A percentile compares a stretch with the other conserved stretches of the same genome.
These are phyloP conservation scores for Phyllosticta paracitricarpa DNA, from an alignment of 2,329 filamentous ascomycete species.

Conservation along the genomic window DNA sequence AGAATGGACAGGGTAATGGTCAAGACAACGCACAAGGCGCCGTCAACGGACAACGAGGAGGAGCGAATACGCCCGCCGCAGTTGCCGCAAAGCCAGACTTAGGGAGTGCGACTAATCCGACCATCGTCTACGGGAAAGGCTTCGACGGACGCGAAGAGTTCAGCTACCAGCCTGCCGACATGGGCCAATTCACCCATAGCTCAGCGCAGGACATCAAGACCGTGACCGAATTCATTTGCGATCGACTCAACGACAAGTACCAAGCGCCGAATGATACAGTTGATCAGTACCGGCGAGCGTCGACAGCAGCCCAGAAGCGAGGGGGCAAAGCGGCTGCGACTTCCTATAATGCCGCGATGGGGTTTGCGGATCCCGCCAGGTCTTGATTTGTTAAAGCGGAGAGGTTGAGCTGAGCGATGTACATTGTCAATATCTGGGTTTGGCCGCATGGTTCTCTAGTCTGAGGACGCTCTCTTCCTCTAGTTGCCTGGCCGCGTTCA, in stretches of 20 bases:
- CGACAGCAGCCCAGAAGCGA: conserved; percentile 15
- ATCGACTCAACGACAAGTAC: conserved; percentile 28
- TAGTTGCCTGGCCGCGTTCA: neutral
- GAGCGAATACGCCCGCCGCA: neutral
- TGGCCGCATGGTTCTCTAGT: neutral
- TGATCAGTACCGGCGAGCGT: conserved; percentile 16
- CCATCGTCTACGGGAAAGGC: conserved; percentile 40
- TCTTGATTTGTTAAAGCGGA: neutral
- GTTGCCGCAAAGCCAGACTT: conserved; percentile 24
- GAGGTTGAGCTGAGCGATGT: neutral
- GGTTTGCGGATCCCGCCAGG: conserved; percentile 6
- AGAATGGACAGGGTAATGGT: neutral
- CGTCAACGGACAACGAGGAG: neutral
- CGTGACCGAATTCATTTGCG: conserved; percentile 41
- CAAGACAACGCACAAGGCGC: neutral
- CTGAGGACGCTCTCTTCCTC: neutral
- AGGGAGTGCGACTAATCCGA: conserved; percentile 39
- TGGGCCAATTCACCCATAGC: conserved; percentile 41
- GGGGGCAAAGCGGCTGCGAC: conserved; percentile 20
- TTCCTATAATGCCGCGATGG: conserved; percentile 21
- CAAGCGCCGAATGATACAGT: conserved; percentile 16
- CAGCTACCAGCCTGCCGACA: conserved; percentile 35
- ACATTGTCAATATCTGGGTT: neutral
- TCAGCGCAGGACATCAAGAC: conserved; percentile 40
- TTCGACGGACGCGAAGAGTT: conserved; percentile 39